These are phyloP conservation scores for Metschnikowia koreensis DNA, from an alignment of 805 yeast species.

Conservation along the genomic window DNA sequence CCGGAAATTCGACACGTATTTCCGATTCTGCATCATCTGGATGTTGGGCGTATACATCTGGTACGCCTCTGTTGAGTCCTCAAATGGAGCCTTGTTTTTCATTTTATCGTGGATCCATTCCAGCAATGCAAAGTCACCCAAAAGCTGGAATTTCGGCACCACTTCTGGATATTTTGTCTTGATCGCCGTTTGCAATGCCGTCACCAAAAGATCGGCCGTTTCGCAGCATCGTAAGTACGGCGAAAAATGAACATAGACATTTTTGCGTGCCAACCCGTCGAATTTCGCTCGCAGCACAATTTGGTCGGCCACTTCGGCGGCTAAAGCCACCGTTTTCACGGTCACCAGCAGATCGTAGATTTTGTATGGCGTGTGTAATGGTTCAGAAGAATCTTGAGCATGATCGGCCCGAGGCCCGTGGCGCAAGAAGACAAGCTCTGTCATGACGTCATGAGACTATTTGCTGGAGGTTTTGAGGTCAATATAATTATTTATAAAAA, in stretches of 20 bases:
- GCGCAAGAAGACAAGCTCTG: conserved; percentile 44
- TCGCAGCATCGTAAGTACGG: conserved; percentile 46
- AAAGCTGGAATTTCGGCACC: conserved; percentile 35
- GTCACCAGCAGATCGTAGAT: conserved; percentile 41
- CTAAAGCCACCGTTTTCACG: conserved; percentile 25
- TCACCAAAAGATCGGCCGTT: conserved; percentile 39
- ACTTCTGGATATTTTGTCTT: conserved; percentile 26
- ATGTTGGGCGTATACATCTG: conserved; percentile 46
- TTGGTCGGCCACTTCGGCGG: conserved; percentile 28
- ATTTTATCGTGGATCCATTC: conserved; percentile 48
- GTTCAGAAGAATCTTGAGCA: conserved; percentile 26
- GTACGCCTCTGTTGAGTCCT: conserved; percentile 45
- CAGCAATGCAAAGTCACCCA: conserved; percentile 44
- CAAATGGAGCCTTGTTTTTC: conserved; percentile 41
- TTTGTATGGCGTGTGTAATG: conserved; percentile 27
- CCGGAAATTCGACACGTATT: conserved; percentile 38
- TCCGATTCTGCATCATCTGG: conserved; percentile 32
- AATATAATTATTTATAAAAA: background rate
- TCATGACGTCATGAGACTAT: conserved; percentile 22
- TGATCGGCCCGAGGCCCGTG: conserved; percentile 45
- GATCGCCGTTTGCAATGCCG: conserved; percentile 26
- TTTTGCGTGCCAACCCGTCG: conserved; percentile 10
- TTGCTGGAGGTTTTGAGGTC: background rate
- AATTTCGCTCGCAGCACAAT: conserved; percentile 25
- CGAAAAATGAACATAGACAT: conserved; percentile 38